A percentile compares a stretch with the other conserved stretches of the same genome.
Evolutionary conservation across 2,329 filamentous ascomycete species (phyloP).

Genomic region (Colletotrichum sp.): DNA sequence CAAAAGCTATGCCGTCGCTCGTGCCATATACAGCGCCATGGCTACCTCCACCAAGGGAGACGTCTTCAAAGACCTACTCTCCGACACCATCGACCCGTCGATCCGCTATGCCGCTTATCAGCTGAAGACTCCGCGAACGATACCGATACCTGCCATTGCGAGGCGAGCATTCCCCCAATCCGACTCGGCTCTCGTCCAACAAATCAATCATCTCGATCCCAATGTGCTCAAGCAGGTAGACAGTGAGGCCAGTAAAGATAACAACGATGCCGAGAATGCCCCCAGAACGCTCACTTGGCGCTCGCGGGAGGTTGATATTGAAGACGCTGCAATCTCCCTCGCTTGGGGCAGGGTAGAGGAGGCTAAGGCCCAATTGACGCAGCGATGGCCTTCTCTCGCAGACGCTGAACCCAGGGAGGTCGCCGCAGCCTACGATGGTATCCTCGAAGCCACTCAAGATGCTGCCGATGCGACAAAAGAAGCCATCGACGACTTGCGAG

Average conservation of each 20-base stretch:
- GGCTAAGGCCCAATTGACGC: constrained; percentile 54
- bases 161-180: constrained; percentile 77
- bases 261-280: constrained; percentile 56
- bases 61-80: constrained; percentile 83
- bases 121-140: constrained; percentile 83
- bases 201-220: constrained; percentile 74
- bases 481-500: constrained; percentile 87
- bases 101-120: constrained; percentile 96
- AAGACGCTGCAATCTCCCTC: constrained; percentile 90
- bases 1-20: constrained; percentile 74
- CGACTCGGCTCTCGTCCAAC: constrained; percentile 64
- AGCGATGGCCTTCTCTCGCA: constrained; percentile 49
- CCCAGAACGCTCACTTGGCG: constrained; percentile 87
- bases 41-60: constrained; percentile 72
- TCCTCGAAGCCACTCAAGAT: constrained; percentile 90
- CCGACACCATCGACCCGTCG: constrained; percentile 87
- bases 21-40: constrained; percentile 83
- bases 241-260: constrained; percentile 52
- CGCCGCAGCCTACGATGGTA: constrained; percentile 87
- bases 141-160: constrained; percentile 80
- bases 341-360: constrained; percentile 74
- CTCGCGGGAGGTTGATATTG: constrained; percentile 82
- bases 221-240: constrained; percentile 65
- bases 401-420: constrained; percentile 65
- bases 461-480: constrained; percentile 92